Evolutionary conservation across 2,329 filamentous ascomycete genomes (phyloP), one percentile per base, ranked within the genome.

Genomic region (Cordyceps farinosa): DNA sequence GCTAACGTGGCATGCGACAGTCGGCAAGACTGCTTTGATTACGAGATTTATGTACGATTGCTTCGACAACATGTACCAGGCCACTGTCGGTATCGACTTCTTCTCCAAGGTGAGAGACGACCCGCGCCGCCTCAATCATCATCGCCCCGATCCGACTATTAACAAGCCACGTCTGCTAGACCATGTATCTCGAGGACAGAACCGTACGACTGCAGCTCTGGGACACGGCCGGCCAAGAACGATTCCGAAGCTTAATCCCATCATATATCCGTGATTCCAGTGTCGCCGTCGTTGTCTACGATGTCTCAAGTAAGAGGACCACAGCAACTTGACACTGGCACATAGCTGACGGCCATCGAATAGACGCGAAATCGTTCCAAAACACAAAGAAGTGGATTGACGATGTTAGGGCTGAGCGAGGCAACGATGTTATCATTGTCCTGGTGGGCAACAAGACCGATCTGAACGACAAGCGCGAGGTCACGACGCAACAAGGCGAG

Each of bases 21-120:
- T 99, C 72, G 95, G 95, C 75, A 99, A 99, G 82, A 99, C 95
- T 38, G 99, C 95, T 66, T 82, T 99, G 71, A 99, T 99, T 77
- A 99, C 95, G 69, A 89, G 95, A 68, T 99, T 99, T 84, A 99
- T 99, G 95, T 99, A 99, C 84, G 95, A 99, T 79, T 98, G 95
- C 54, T 99, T 99, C 83, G 95, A 99, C 83, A 97, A 96, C 80
- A 98, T 94, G 84, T 99, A 99, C 81, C 95, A 99, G 80, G 95
- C 95, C 64, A 99, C 95, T 45, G 98, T 99, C 74, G 95, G 95
- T 74, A 99, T 99, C 81, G 95, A 99, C 80, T 99, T 99, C 76
- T 87, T 99, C 69, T 97, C 93, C 73, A 99, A 99, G 89, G 92
- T 91, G 82, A 76, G 70, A 38, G 15, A 11, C 32, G 13, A 36